Evolutionary conservation across 2,329 filamentous ascomycete species (phyloP).

Genomic region (Cladosporium sp.): DNA sequence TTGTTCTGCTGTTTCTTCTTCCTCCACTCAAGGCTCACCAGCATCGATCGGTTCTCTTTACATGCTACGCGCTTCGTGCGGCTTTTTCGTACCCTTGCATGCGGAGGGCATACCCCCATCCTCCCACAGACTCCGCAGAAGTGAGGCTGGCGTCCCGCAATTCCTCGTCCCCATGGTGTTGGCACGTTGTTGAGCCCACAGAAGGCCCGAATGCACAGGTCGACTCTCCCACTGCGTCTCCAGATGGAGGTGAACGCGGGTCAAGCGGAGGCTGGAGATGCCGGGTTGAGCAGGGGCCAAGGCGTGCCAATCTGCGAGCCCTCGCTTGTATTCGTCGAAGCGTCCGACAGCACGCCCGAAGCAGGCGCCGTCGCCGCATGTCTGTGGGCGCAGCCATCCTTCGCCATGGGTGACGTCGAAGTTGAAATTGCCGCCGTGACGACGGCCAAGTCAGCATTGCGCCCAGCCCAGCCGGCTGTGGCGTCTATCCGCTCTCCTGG

Average conservation of each 20-base stretch:
- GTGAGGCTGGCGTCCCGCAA: neutral
- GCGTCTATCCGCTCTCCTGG: neutral
- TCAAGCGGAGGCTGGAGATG: neutral
- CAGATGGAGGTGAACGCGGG: slow-evolving; percentile 6
- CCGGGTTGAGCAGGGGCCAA: slow-evolving; percentile 2
- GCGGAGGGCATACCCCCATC: neutral
- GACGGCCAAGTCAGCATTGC: slow-evolving; percentile 3
- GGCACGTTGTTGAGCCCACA: slow-evolving; percentile 7
- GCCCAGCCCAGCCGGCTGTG: slow-evolving; percentile 1
- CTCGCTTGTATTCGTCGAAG: slow-evolving; percentile 2
- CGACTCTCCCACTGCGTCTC: neutral
- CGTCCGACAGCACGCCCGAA: slow-evolving; percentile 2
- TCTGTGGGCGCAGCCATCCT: neutral
- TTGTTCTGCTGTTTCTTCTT: no score
- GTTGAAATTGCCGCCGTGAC: neutral
- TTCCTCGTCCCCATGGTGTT: slow-evolving; percentile 3
- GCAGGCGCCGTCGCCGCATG: neutral
- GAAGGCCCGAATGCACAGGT: slow-evolving; percentile 7
- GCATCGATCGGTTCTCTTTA: no score
- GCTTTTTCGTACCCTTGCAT: neutral
- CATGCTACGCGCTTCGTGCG: neutral
- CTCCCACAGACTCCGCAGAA: neutral
- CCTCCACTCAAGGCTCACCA: no score
- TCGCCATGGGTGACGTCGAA: neutral
- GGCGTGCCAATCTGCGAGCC: neutral